Evolutionary conservation across 306 rosid species (phyloP), one percentile per base, ranked within the genome.

Genomic region (Fragaria iinumae): DNA sequence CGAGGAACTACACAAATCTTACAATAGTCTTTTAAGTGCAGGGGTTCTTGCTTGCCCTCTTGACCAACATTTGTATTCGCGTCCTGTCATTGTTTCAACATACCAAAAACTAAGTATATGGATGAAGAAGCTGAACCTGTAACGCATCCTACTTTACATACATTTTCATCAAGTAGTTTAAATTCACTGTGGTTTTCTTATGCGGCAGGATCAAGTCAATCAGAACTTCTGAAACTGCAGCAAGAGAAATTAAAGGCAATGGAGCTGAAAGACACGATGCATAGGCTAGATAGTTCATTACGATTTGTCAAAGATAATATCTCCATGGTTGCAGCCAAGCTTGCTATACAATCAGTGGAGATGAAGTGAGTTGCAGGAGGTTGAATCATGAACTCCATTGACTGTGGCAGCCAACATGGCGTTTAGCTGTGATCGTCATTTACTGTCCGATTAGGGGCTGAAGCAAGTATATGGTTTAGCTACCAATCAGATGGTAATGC

Each of bases 281-380:
- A 81, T 66, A 86, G 90, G 82, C 81, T 84, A 20, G 80, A 86
- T 50, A 73, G 70, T 60, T 84, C 86, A 8, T 39, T 83, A 21
- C 55, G 74, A 53, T 57, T 78, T 16, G 67, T 71, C 45, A 76
- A 79, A 70, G 79, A 71, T 32, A 81, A 49, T 45, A 84, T 80
- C 32, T 83, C 87, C 47, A 67, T 48, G 56, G 84, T 84, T 70
- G 90, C 84, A 1, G 88, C 90, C 69, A 86, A 77, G 74, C 88
- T 84, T 1, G 84, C 90, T 69, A 79, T 86, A 79, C 90, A 86
- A 41, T 84, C 88, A 41, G 47, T 86, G n/a, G 86, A 74, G 77
- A 83, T 77, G 38, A 43, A 64, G 63, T 83, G 50, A 77, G 7
- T 29, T 38, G 27, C 59, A 23, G 20, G 76, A 9, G 47, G 69